Base-by-base conservation (phyloP, 139 green algal species). In the Micractinium conductrix region DNA sequence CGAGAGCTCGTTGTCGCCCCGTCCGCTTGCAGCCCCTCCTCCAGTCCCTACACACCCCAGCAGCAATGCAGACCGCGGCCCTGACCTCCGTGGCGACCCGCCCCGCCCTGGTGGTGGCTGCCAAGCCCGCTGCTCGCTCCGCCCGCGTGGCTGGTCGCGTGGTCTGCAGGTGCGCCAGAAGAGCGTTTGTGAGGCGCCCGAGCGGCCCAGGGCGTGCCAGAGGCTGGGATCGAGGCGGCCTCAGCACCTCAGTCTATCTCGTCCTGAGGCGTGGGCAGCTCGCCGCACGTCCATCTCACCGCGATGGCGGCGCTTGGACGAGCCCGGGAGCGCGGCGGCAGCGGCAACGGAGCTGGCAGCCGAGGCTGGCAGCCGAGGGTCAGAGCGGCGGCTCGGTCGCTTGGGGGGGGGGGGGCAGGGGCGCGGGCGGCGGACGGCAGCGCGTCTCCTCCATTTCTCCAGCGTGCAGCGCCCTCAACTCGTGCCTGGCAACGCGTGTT, bases 121-220 rank as follows among this genome's bases (percentile, higher is more conserved):
- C 85, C 85, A 81, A 85, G 78, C 78, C 78, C 63, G 30, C 33
- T 16, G 74, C 42, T 40, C 58, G 26, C 26, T 33, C 58, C 42
- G 33, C 53, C 33, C 76, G 74, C 33, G 85, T 74, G 50, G 79
- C 67, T 38, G 44, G 45, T 22, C 50, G 42, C 42, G 78, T 88
- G 73, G 75, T 79, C 43, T 88, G 85, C 85, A 88, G 78, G 85
- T 88, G 67, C 62, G 85, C 26, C 10, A 0, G 14, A 12, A 58
- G 53, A 9, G 4, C 42, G 48, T 48, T 50, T 68, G 16, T 68
- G 9, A 58, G 58, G 38, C 12, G 38, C 44, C 8, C 0, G n/a
- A 65, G 45, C n/a, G 45, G 48, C 73, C 19, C 14, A 28, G 30
- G 43, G 42, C 24, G 1, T 1, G 10, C 42, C 43, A 33, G 42